phyloP scores from a whole-genome alignment of 306 rosid species.

The Cyamopsis tetragonoloba region DNA sequence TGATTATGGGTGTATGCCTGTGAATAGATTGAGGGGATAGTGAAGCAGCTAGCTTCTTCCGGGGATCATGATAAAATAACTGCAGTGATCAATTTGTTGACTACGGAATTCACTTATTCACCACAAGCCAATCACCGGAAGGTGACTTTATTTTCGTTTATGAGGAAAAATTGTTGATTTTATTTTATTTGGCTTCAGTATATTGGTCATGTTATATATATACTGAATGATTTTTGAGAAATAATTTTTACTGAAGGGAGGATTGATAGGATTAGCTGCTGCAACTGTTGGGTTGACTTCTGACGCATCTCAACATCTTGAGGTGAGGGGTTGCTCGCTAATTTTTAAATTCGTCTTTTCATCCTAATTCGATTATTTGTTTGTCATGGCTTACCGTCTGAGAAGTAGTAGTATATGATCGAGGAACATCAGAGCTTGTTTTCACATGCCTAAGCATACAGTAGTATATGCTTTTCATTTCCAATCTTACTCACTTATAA shows the following conservation, averaged over 20 bases:
- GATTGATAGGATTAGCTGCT: slow-evolving; percentile 97
- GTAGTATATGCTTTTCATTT: slow-evolving; percentile 8
- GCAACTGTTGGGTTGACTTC: slow-evolving; percentile 96
- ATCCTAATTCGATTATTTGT: not conserved
- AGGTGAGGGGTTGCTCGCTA: slow-evolving; percentile 50
- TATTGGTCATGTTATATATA: not conserved
- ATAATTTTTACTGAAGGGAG: slow-evolving; percentile 56
- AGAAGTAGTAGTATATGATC: not conserved
- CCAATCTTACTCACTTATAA: slow-evolving; percentile 8
- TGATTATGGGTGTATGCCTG: not conserved
- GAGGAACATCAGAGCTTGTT: slow-evolving; percentile 19
- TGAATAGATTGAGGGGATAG: slow-evolving; percentile 87
- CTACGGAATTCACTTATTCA: slow-evolving; percentile 63
- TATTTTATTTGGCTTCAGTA: slow-evolving; percentile 11
- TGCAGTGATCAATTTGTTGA: slow-evolving; percentile 75
- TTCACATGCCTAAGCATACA: not conserved
- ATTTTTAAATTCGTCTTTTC: not conserved
- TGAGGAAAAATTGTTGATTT: not conserved
- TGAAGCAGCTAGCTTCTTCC: slow-evolving; percentile 67
- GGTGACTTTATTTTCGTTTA: slow-evolving; percentile 38
- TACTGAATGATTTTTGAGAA: not conserved
- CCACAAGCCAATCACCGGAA: slow-evolving; percentile 91
- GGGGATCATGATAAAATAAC: slow-evolving; percentile 87
- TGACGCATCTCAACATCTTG: slow-evolving; percentile 95
- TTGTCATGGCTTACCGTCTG: not conserved